Conservation (phyloP, 1,284 basidiomycete genomes). For the Coniferiporia weirii region DNA sequence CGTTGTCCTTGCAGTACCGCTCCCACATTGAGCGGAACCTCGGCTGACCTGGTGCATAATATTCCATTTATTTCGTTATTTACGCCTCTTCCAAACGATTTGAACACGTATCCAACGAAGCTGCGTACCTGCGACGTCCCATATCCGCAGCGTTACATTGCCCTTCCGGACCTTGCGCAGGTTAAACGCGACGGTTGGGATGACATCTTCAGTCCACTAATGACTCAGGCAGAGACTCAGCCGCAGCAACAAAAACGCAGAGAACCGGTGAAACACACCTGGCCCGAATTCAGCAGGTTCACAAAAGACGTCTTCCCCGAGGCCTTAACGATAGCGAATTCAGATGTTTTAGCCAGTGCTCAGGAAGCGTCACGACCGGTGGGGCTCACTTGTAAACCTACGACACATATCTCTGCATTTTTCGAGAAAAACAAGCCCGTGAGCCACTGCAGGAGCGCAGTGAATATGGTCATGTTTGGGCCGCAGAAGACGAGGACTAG, state of each 20-base stretch:
- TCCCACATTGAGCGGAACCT: constrained; percentile 95
- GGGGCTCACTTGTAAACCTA: constrained; percentile 77
- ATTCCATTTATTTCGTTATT: constrained; percentile 5
- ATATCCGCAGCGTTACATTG: constrained; percentile 88
- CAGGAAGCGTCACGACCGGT: neutral
- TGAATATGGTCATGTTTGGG: constrained; percentile 41
- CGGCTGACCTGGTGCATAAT: constrained; percentile 64
- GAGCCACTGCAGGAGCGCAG: constrained; percentile 65
- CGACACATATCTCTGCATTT: constrained; percentile 87
- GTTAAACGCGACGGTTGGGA: constrained; percentile 92
- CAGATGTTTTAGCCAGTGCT: neutral
- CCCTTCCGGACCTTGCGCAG: constrained; percentile 81
- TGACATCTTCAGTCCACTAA: constrained; percentile 89
- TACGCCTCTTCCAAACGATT: neutral
- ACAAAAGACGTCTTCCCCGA: constrained; percentile 95
- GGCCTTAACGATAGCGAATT: constrained; percentile 45
- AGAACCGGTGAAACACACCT: constrained; percentile 40
- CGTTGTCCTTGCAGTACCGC: constrained; percentile 90
- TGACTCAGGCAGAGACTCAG: neutral
- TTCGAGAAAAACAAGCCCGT: constrained; percentile 81
- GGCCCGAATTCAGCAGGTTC: constrained; percentile 83
- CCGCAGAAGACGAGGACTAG: neutral
- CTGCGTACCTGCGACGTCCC: constrained; percentile 81
- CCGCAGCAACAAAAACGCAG: neutral
- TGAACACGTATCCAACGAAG: neutral